These are phyloP conservation scores for Magnolia kwangsiensis DNA, from an alignment of 164 flowering plant genomes.

Conservation along the genomic window DNA sequence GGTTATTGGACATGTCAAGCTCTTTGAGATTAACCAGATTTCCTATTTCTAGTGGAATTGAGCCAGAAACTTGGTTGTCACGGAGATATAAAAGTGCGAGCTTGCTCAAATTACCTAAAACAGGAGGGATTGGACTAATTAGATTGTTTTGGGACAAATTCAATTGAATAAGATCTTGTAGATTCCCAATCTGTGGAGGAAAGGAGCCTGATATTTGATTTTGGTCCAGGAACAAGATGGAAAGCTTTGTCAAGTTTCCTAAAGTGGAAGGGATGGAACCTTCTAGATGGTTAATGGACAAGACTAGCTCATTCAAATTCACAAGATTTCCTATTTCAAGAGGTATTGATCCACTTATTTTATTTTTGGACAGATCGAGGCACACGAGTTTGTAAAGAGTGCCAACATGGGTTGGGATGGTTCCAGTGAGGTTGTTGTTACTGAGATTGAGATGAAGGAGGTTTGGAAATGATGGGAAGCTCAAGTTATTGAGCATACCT, in stretches of 20 bases:
- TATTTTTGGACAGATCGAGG: background rate
- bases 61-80: background rate
- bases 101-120: background rate
- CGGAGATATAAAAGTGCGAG: background rate
- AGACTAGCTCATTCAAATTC: background rate
- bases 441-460: too few relatives aligned
- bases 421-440: too few relatives aligned
- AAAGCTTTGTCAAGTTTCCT: slow-evolving; percentile 16
- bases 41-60: background rate
- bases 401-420: too few relatives aligned
- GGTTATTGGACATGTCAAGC: background rate
- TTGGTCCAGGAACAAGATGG: background rate
- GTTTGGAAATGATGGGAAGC: too few relatives aligned
- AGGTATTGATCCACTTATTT: background rate
- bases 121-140: background rate
- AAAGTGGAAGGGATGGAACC: slow-evolving; percentile 11
- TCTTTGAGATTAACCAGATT: background rate
- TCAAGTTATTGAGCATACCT: too few relatives aligned
- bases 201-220: slow-evolving; percentile 20
- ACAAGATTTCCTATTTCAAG: slow-evolving; percentile 7
- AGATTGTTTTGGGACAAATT: background rate
- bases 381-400: background rate
- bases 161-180: slow-evolving; percentile 1
- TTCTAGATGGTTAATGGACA: background rate
- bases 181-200: slow-evolving; percentile 20